A percentile compares a stretch with the other conserved stretches of the same genome.
Conservation (phyloP, 805 yeast genomes). For the Kuraishia capsulata region DNA sequence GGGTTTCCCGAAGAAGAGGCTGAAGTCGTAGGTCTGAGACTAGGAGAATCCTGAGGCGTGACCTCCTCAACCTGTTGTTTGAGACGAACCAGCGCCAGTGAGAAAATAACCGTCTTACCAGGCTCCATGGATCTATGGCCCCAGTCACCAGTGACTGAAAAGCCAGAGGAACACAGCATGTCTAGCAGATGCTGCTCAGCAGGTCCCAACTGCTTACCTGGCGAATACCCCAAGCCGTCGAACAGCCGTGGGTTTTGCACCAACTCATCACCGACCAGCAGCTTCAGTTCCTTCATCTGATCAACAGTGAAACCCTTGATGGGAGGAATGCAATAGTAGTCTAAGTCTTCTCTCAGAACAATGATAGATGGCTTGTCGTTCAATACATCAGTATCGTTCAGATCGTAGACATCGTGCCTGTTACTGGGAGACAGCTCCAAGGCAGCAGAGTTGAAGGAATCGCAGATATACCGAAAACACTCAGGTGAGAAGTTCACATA, state of each 20-base stretch:
- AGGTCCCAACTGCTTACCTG: slow-evolving; percentile 55
- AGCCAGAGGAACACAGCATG: slow-evolving; percentile 91
- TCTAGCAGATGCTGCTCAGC: slow-evolving; percentile 94
- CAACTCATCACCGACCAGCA: slow-evolving; percentile 63
- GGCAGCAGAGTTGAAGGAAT: slow-evolving; percentile 62
- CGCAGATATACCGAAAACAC: slow-evolving; percentile 78
- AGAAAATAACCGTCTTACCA: slow-evolving; percentile 75
- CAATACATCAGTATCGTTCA: slow-evolving; percentile 50
- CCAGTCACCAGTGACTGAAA: slow-evolving; percentile 61
- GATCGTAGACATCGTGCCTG: slow-evolving; percentile 23
- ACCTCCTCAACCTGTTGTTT: slow-evolving; percentile 14
- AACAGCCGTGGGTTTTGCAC: slow-evolving; percentile 54
- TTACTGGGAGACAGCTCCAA: slow-evolving; percentile 32
- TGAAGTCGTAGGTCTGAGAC: slow-evolving; percentile 33
- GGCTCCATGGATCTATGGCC: slow-evolving; percentile 87
- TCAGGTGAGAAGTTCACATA: slow-evolving; percentile 79
- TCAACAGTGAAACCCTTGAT: slow-evolving; percentile 41
- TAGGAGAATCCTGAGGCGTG: slow-evolving; percentile 26
- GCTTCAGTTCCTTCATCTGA: slow-evolving; percentile 60
- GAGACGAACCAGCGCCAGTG: slow-evolving; percentile 65
- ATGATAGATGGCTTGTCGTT: slow-evolving; percentile 82
- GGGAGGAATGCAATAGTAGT: slow-evolving; percentile 85
- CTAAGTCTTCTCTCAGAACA: slow-evolving; percentile 88
- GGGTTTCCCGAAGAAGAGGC: slow-evolving; percentile 22
- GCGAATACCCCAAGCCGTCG: slow-evolving; percentile 64